Base-by-base conservation (phyloP, 2,329 filamentous ascomycete genomes). In the Fusarium nodosum region DNA sequence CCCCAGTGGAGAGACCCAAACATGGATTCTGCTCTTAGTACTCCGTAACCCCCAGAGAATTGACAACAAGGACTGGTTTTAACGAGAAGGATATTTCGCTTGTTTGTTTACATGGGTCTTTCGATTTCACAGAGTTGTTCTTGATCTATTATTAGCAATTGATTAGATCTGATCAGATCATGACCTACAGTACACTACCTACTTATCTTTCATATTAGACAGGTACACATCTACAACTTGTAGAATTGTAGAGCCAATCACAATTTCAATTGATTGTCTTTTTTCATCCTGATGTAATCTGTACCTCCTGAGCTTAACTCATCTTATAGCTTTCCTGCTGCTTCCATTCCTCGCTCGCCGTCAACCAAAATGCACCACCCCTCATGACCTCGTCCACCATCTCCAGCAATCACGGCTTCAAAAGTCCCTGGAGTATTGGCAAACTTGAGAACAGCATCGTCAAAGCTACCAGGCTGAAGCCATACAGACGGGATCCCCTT, bases 281-380 rank as follows among this genome's bases (percentile, higher is more conserved):
- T n/a, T 5, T 36, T 28, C 33, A 16, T 11, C 5, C 9, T 26
- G 15, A 36, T 31, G 20, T 5, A 8, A 36, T 20, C 20, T 42
- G 7, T 20, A 13, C 36, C 36, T 39, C 12, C n/a, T 39, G 11
- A 20, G n/a, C n/a, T 22, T 5, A 4, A 44, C 42, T 50, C 46
- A 30, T 15, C 30, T 74, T 64, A 83, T 57, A 87, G 75, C 80
- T 87, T 89, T 31, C 86, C 88, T 20, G 84, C 87, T 39, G 79
- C 83, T 75, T 82, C 83, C 73, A 91, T 73, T 2, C 87, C 89
- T 75, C 79, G 82, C 71, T 94, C 92, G 0, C 93, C 93, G 79
- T 97, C 93, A 13, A 97, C 92, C 45, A 97, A 83, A 26, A 97
- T 91, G 80, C 93, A 97, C 92, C 93, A 97, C 1, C 93, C 93